Evolutionary conservation across 805 yeast genomes (phyloP), one percentile per base, ranked within the genome.

Genomic region (Pichia kluyveri): DNA sequence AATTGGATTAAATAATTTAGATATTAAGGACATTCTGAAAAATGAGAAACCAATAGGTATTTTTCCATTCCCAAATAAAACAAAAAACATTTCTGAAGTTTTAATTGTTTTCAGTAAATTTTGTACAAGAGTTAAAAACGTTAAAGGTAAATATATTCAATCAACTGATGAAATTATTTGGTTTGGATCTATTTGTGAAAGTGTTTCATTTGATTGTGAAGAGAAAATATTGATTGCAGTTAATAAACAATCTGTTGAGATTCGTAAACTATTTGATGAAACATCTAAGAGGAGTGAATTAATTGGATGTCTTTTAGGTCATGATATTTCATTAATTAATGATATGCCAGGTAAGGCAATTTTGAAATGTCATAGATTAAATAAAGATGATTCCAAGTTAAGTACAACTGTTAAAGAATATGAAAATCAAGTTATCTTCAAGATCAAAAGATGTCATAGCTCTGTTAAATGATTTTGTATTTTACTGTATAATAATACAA

Each of bases 31-130:
- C 14, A 53, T 64, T 19, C 43, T 61, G 14, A 57, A 60, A 19
- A 51, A 49, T 37, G 61, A 60, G 43, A 45, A 36, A 15, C 68
- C 67, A 17, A 44, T 64, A 43, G 62, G 53, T 7, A 56, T 59
- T 7, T 63, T 60, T 51, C 60, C 58, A 45, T 52, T 51, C 12
- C 55, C 59, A 9, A 53, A 53, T 32, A 49, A 51, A 17, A 34
- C 18, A 1, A 15, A 44, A 3, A 51, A 44, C 8, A 56, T 56
- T 2, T 58, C 59, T 30, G 68, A 64, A 44, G 47, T 62, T 11
- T 44, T 64, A 3, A 49, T 61, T n/a, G 63, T 64, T 5, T 64
- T 59, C 42, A 49, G 63, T 5, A 52, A 54, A 26, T 60, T 60
- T 38, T 59, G 59, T 41, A 53, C 62, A 46, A 56, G 62, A 39